Base-by-base conservation (phyloP, 2,329 filamentous ascomycete species). In the Erysiphe pulchra region DNA sequence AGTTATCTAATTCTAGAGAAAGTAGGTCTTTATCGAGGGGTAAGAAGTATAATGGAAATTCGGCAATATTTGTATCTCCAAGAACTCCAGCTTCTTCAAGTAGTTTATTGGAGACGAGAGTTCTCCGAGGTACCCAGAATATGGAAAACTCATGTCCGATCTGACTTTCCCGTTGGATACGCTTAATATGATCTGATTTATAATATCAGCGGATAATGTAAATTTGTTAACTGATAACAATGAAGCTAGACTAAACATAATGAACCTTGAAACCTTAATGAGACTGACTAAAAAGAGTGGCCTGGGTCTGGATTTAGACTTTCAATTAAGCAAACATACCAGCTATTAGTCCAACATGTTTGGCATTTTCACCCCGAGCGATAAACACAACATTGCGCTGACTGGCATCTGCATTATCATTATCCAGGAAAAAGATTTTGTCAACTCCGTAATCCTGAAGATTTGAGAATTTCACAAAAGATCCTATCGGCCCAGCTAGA, bases 371-470 rank as follows among this genome's bases (percentile, higher is more conserved):
- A 50, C 85, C 87, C 56, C 86, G 73, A 16, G 85, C 81, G 53
- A 98, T 73, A 64, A 95, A 98, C 53, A 98, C 73, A 50, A 98
- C 75, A 68, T 94, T 98, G 57, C 82, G 77, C 64, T 95, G 90
- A 57, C 80, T 92, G 16, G 84, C 81, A 62, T 95, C 87, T 61
- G 85, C 78, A 63, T 98, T 95, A 57, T 80, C 75, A 63, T 94
- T 95, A 62, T 98, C 90, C 42, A 98, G 69, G 57, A 94, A 80
- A 67, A 95, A 98, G 53, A 94, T 83, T 62, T 92, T 92, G 62
- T 95, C 86, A 53, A 98, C 86, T 30, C 92, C 92, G 65, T 95
- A 94, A 57, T 98, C 90, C 59, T 95, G 84, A 14, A 94, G 71
- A 10, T 82, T 87, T 18, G 87, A 87, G 57, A 94, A 92, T 61